These are phyloP conservation scores for Musa balbisiana DNA, from an alignment of 202 grass and related monocot genomes.

Conservation along the genomic window DNA sequence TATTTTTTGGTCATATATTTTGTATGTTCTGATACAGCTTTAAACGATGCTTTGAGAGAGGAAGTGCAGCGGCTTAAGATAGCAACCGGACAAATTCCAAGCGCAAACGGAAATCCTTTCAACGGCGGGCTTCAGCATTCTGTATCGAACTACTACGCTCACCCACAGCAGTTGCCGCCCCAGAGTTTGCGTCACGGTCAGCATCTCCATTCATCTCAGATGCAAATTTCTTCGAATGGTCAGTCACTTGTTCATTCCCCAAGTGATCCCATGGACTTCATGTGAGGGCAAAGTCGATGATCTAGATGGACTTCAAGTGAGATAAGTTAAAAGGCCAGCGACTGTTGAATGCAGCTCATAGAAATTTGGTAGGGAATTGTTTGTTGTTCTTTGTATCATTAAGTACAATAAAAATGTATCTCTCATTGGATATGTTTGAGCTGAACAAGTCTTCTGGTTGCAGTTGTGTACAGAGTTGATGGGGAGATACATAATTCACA, in stretches of 20 bases:
- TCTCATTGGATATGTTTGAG: no score
- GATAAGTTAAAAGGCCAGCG: background rate
- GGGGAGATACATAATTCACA: no score
- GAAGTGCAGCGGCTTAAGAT: conserved; percentile 19
- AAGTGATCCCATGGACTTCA: conserved; percentile 20
- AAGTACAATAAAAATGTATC: no score
- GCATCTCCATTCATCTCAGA: conserved; percentile 1
- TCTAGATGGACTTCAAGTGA: background rate
- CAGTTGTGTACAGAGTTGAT: no score
- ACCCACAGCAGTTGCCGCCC: conserved; percentile 15
- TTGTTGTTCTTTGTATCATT: background rate
- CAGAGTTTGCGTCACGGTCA: background rate
- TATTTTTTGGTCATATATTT: background rate
- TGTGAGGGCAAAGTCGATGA: background rate
- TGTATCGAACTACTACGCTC: conserved; percentile 6
- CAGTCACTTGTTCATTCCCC: conserved; percentile 7
- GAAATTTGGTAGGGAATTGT: background rate
- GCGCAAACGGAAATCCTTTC: background rate
- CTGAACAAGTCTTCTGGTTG: no score
- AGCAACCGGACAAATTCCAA: conserved; percentile 13
- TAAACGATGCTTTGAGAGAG: conserved; percentile 15
- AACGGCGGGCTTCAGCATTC: conserved; percentile 11
- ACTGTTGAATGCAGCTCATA: background rate
- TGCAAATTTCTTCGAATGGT: conserved; percentile 13
- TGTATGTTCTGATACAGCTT: conserved; percentile 3